Evolutionary conservation across 371 early-diverging fungal genomes (phyloP).

Genomic region (Mortierella sp.): DNA sequence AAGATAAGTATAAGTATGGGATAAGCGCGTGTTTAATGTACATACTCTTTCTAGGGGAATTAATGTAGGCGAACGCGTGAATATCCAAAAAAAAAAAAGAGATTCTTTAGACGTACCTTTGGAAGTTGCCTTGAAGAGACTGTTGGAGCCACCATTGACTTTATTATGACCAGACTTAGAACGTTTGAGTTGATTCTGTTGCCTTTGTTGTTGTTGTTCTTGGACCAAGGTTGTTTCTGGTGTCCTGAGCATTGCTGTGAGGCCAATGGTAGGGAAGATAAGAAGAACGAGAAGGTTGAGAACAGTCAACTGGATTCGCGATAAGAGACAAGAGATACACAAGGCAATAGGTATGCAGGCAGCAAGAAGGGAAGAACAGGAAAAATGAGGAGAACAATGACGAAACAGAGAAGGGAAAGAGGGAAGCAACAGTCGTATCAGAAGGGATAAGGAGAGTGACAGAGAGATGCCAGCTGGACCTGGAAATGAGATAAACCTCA

Average conservation of each 20-base stretch:
- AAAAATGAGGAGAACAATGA: not conserved
- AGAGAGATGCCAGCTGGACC: constrained; percentile 20
- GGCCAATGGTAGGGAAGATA: too few species aligned
- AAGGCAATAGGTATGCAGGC: not conserved
- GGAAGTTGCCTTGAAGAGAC: constrained; percentile 41
- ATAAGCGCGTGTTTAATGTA: too few species aligned
- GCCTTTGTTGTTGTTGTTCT: constrained; percentile 7
- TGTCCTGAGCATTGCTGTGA: constrained; percentile 19
- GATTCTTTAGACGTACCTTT: constrained; percentile 42
- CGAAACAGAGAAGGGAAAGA: not conserved
- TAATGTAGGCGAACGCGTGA: too few species aligned
- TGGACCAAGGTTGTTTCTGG: constrained; percentile 6
- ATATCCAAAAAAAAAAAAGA: too few species aligned
- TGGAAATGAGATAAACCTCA: constrained; percentile 2
- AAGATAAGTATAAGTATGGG: too few species aligned
- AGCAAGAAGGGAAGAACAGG: not conserved
- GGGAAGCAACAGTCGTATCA: not conserved
- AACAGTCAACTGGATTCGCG: too few species aligned
- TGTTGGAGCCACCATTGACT: constrained; percentile 19
- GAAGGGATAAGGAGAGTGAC: not conserved
- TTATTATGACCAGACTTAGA: constrained; percentile 13
- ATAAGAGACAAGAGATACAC: not conserved
- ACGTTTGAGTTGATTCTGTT: constrained; percentile 2
- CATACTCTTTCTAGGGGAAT: too few species aligned
- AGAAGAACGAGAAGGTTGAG: too few species aligned